Conservation (phyloP, 2,329 filamentous ascomycete species). For the Aspergillus pseudotamarii region DNA sequence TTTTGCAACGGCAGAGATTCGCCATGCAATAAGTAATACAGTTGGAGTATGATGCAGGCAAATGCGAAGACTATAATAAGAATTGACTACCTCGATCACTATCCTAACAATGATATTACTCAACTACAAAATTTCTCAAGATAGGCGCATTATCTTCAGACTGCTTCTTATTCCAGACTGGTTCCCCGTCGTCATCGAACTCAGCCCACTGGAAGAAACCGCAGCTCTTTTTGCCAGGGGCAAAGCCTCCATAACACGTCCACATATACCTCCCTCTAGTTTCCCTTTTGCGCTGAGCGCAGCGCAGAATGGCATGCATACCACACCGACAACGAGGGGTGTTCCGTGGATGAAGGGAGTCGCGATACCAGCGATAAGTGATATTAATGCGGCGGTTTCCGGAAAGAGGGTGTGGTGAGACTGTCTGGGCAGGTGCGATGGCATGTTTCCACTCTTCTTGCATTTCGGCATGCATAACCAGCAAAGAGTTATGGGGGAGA, state of each 20-base stretch:
- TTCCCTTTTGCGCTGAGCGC: slow-evolving; percentile 76
- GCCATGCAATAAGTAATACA: not conserved
- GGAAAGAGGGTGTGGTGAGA: slow-evolving; percentile 82
- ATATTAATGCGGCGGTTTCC: slow-evolving; percentile 85
- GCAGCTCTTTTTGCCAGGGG: slow-evolving; percentile 59
- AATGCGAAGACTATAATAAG: not conserved
- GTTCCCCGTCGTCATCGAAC: slow-evolving; percentile 84
- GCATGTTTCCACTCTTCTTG: slow-evolving; percentile 96
- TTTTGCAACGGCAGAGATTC: not conserved
- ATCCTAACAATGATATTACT: not conserved
- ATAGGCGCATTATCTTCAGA: slow-evolving; percentile 23
- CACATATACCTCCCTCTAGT: slow-evolving; percentile 84
- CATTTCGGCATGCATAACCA: slow-evolving; percentile 98
- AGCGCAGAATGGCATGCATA: slow-evolving; percentile 69
- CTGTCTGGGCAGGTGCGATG: slow-evolving; percentile 72
- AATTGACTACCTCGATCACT: not conserved
- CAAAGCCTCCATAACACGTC: slow-evolving; percentile 78
- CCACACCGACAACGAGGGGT: slow-evolving; percentile 79
- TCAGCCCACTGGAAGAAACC: slow-evolving; percentile 82
- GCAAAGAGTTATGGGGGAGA: slow-evolving; percentile 87
- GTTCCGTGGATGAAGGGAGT: slow-evolving; percentile 71
- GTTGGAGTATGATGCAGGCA: not conserved
- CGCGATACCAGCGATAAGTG: slow-evolving; percentile 86
- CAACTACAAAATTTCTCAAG: slow-evolving; percentile 29
- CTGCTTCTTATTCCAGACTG: slow-evolving; percentile 57